Percentiles rank a stretch among this genome's conserved stretches.
Conservation (phyloP, 2,329 filamentous ascomycete species). For the Phialophora expanda region DNA sequence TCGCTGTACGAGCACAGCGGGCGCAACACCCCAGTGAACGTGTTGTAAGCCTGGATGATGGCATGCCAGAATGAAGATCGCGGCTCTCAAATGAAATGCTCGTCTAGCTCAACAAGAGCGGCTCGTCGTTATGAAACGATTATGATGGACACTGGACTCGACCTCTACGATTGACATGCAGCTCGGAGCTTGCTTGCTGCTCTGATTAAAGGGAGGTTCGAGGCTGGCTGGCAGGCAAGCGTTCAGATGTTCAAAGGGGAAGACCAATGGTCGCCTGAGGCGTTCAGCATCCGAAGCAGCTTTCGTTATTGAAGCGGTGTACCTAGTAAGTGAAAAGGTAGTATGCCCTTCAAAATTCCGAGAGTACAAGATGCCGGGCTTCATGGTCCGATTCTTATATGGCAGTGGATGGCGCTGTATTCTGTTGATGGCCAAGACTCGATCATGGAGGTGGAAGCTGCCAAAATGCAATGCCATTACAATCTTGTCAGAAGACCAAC, state of each 20-base stretch:
- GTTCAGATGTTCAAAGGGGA: neutral
- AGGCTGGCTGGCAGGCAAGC: neutral
- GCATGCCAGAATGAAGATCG: neutral
- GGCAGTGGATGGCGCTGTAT: neutral
- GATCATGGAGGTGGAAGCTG: neutral
- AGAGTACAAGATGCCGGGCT: neutral
- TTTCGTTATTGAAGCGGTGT: neutral
- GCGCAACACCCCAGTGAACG: neutral
- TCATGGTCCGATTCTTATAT: neutral
- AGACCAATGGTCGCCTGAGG: neutral
- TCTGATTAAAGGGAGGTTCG: neutral
- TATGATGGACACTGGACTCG: neutral
- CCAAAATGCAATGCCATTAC: neutral
- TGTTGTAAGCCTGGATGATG: neutral
- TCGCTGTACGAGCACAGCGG: neutral
- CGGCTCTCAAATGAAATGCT: neutral
- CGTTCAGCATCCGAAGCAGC: neutral
- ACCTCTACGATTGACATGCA: neutral
- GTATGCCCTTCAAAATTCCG: neutral
- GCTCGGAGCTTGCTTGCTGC: neutral
- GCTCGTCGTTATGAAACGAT: neutral
- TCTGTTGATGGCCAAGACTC: neutral
- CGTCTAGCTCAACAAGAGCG: no score
- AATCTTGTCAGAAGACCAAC: neutral
- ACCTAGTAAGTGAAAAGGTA: neutral